These are phyloP conservation scores for Trichopus zeylanicus DNA, from an alignment of 116 monocot genomes.

Conservation along the genomic window DNA sequence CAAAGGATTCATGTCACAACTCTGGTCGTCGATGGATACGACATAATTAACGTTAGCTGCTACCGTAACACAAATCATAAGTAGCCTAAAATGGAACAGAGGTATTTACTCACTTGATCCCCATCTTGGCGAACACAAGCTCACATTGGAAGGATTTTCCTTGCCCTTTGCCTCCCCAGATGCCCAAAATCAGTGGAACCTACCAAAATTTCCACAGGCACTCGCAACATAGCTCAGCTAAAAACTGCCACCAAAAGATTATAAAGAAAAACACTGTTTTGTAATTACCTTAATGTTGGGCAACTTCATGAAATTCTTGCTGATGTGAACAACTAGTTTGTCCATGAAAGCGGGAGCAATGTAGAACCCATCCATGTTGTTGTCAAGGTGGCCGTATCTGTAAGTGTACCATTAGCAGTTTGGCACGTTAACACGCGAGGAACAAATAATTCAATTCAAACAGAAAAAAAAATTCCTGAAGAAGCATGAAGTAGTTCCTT, in stretches of 20 bases:
- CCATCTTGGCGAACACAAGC: conserved; percentile 91
- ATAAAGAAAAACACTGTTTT: not conserved
- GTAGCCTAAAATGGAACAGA: no score
- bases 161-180: conserved; percentile 99
- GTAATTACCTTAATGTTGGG: conserved; percentile 79
- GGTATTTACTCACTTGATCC: conserved; percentile 65
- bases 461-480: not conserved
- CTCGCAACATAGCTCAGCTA: conserved; percentile 1
- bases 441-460: not conserved
- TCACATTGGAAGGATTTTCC: conserved; percentile 99
- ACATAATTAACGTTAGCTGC: no score
- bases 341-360: conserved; percentile 99
- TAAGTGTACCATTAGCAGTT: no score
- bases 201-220: conserved; percentile 7
- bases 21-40: not conserved
- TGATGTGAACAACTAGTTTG: conserved; percentile 85
- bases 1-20: not conserved
- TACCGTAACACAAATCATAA: no score
- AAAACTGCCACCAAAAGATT: not conserved
- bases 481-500: no score
- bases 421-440: not conserved
- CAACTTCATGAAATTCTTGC: conserved; percentile 89
- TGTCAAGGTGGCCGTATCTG: conserved; percentile 55
- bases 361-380: conserved; percentile 78
- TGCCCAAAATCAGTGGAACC: conserved; percentile 92